These are phyloP conservation scores for Ottelia alismoides DNA, from an alignment of 106 monocot species.

Conservation along the genomic window DNA sequence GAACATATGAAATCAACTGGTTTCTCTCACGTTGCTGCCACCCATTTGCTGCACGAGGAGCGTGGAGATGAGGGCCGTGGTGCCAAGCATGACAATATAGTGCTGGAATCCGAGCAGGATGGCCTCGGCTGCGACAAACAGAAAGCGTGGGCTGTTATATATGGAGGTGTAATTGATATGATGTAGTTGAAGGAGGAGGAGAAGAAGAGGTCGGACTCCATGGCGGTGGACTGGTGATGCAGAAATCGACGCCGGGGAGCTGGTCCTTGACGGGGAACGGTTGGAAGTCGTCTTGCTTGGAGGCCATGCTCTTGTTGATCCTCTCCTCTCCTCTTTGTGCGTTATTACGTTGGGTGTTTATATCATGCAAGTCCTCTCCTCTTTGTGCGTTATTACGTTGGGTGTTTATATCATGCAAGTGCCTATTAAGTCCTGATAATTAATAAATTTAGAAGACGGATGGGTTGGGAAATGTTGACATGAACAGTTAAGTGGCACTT, in stretches of 20 bases:
- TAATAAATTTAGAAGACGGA: no score
- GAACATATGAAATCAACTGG: neutral
- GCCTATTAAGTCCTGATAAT: no score
- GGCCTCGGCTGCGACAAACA: constrained; percentile 38
- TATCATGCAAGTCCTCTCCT: no score
- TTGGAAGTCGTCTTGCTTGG: constrained; percentile 36
- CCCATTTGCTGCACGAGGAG: constrained; percentile 83
- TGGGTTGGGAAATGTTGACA: no score
- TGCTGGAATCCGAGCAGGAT: constrained; percentile 82
- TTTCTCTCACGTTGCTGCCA: constrained; percentile 46
- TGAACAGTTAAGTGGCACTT: no score
- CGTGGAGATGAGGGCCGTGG: constrained; percentile 52
- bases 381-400: no score
- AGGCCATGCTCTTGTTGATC: no score
- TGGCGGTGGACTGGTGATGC: constrained; percentile 69
- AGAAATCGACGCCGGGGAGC: constrained; percentile 50
- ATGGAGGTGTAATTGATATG: neutral
- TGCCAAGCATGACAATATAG: constrained; percentile 81
- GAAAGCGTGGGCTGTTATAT: neutral
- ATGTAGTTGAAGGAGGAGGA: neutral
- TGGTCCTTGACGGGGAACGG: constrained; percentile 46
- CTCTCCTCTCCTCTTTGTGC: no score
- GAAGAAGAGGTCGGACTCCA: constrained; percentile 21
- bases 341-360: no score
- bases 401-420: no score